A percentile compares a stretch with the other conserved stretches of the same genome.
Conservation (phyloP, 257 asterid species). For the Salvia hispanica region DNA sequence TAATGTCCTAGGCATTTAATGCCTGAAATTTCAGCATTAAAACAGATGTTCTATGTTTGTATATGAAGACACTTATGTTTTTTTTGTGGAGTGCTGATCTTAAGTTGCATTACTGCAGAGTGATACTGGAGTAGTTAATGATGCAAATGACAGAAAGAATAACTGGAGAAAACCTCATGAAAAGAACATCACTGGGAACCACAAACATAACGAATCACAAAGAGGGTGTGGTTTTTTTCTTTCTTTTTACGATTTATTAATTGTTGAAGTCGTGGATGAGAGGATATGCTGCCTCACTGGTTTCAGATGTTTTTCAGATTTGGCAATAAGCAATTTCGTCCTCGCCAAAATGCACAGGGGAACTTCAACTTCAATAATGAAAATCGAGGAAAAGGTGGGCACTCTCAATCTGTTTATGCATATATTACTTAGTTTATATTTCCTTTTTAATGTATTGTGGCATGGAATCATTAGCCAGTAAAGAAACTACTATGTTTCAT, state of each 20-base stretch:
- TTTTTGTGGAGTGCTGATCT: conserved; percentile 23
- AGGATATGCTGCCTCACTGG: conserved; percentile 27
- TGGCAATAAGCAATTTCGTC: conserved; percentile 45
- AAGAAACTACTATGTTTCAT: not conserved
- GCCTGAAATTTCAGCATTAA: not conserved
- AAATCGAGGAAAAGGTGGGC: conserved; percentile 57
- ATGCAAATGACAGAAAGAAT: conserved; percentile 39
- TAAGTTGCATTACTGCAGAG: conserved; percentile 47
- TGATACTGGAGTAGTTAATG: conserved; percentile 43
- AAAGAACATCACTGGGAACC: conserved; percentile 52
- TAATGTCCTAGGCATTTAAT: not conserved
- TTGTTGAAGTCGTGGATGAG: conserved; percentile 21
- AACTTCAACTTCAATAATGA: conserved; percentile 51
- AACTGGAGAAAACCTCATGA: conserved; percentile 51
- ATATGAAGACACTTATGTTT: conserved; percentile 3
- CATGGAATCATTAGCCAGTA: conserved; percentile 3
- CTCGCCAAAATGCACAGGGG: conserved; percentile 49
- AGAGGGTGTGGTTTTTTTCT: conserved; percentile 42
- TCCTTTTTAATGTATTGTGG: not conserved
- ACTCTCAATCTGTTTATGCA: conserved; percentile 16
- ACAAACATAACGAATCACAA: conserved; percentile 44
- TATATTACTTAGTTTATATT: not conserved
- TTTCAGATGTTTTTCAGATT: conserved; percentile 42
- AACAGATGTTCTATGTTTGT: not conserved
- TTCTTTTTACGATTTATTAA: conserved; percentile 15